phyloP scores from a whole-genome alignment of 2,329 filamentous ascomycete species.

The Phoma sp. region DNA sequence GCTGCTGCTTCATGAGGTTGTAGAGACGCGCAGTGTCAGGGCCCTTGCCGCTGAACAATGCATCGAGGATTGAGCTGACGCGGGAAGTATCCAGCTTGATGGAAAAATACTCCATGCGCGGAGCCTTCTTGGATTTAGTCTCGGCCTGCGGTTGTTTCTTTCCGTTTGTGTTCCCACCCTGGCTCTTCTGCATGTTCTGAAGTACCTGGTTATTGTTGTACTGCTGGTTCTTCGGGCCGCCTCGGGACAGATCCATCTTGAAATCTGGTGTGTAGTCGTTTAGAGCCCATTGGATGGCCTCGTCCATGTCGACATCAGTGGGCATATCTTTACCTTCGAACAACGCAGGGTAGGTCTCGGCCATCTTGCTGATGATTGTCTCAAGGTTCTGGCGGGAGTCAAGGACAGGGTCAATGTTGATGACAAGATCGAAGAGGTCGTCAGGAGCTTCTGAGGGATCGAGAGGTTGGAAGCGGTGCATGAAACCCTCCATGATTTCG shows the following conservation, averaged over 20 bases:
- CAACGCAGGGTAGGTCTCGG: constrained; percentile 79
- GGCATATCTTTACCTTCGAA: constrained; percentile 70
- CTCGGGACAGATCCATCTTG: constrained; percentile 74
- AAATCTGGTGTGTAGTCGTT: constrained; percentile 79
- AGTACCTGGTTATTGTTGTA: constrained; percentile 49
- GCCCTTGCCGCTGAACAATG: constrained; percentile 68
- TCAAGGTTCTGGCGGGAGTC: constrained; percentile 89
- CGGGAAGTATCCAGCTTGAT: constrained; percentile 62
- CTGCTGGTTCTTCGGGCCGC: constrained; percentile 27
- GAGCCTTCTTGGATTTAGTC: constrained; percentile 57
- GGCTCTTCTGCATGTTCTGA: constrained; percentile 39
- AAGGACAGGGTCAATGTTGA: constrained; percentile 79
- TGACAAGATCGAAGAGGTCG: constrained; percentile 80
- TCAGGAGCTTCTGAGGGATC: constrained; percentile 75
- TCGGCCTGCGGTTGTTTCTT: constrained; percentile 34
- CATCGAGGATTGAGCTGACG: constrained; percentile 68
- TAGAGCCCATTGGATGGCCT: constrained; percentile 77
- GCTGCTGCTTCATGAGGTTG: constrained; percentile 73
- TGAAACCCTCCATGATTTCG: constrained; percentile 93
- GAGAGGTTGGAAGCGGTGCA: constrained; percentile 82
- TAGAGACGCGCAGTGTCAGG: constrained; percentile 72
- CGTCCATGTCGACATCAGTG: constrained; percentile 75
- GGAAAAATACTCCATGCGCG: constrained; percentile 70
- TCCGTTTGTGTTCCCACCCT: constrained; percentile 11
- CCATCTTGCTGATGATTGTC: constrained; percentile 73